Evolutionary conservation across 768 basidiomycete genomes (phyloP), one percentile per base, ranked within the genome.

Genomic region (Boletus fagicola): DNA sequence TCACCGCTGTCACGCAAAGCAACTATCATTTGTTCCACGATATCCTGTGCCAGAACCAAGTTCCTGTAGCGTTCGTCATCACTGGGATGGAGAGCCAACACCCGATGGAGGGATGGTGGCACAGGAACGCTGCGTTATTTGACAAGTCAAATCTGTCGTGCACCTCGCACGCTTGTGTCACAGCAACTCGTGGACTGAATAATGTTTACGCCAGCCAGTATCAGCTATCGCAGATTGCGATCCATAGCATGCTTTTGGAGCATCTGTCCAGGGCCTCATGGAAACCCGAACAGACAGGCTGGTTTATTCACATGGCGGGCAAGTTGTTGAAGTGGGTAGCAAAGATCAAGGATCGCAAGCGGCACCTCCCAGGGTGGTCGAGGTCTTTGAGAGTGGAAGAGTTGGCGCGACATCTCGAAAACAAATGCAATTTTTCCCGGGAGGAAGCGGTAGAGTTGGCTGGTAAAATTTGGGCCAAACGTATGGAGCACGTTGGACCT

Each of bases 121-220:
- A 3, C 8, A 55, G 62, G 53, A 78, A 78, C 38, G 59, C 67
- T 13, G 43, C 42, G 10, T 11, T 24, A 0, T 79, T 79, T 56
- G 33, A 51, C 39, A 49, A 11, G 40, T 58, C 52, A 26, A 51
- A 56, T 5, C 63, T 59, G 45, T 49, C 28, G 1, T 66, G 73
- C 5, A 51, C 56, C 9, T 72, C 72, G n/a, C 71, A 76, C 24
- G 78, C 67, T 0, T 79, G 79, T 51, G 65, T 79, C 55, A 76
- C 76, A 0, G 70, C 74, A 5, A 75, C 55, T 20, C 57, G 55
- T 18, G 68, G 75, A 7, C 47, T 57, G 22, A 49, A 64, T 0
- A 38, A 58, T 44, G 62, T 56, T 22, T 67, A 74, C 28, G 59
- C 62, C 9, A 36, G 45, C 1, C 68, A 72, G 48, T 77, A 77